Evolutionary conservation across 345 rosid genomes (phyloP).

Genomic region (Moricandia moricandioides): DNA sequence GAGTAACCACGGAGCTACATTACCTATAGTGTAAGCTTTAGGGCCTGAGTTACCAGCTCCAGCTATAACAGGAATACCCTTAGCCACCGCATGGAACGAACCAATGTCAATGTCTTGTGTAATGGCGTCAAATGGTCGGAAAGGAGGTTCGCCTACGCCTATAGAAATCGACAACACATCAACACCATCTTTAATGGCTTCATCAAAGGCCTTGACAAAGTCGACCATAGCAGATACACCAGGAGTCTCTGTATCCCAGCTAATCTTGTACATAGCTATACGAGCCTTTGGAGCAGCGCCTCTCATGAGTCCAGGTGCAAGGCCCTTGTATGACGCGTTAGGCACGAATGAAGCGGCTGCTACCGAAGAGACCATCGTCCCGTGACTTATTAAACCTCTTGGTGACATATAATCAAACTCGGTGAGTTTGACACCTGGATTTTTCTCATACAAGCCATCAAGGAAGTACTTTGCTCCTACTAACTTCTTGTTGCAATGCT

Average conservation of each 20-base stretch:
- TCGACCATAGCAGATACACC: neutral
- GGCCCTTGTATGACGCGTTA: slow-evolving; percentile 38
- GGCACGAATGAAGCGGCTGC: slow-evolving; percentile 37
- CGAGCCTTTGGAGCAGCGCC: slow-evolving; percentile 47
- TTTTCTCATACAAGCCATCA: neutral
- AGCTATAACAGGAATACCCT: slow-evolving; percentile 17
- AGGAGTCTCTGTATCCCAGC: neutral
- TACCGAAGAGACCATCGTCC: slow-evolving; percentile 22
- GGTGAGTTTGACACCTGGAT: neutral
- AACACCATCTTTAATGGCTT: slow-evolving; percentile 32
- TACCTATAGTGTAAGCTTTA: neutral
- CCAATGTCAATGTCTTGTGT: neutral
- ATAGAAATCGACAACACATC: slow-evolving; percentile 26
- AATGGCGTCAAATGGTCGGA: neutral
- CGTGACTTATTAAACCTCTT: slow-evolving; percentile 29
- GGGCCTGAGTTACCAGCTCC: neutral
- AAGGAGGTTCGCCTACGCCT: neutral
- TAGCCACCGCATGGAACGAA: slow-evolving; percentile 14
- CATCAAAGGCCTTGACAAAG: slow-evolving; percentile 17
- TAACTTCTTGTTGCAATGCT: slow-evolving; percentile 39
- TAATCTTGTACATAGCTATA: slow-evolving; percentile 45
- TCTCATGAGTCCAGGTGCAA: slow-evolving; percentile 40
- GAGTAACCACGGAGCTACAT: slow-evolving; percentile 24
- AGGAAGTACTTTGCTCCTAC: slow-evolving; percentile 44
- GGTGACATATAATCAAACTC: slow-evolving; percentile 34